phyloP scores from a whole-genome alignment of 2,329 filamentous ascomycete genomes.

The Fusarium compactum region DNA sequence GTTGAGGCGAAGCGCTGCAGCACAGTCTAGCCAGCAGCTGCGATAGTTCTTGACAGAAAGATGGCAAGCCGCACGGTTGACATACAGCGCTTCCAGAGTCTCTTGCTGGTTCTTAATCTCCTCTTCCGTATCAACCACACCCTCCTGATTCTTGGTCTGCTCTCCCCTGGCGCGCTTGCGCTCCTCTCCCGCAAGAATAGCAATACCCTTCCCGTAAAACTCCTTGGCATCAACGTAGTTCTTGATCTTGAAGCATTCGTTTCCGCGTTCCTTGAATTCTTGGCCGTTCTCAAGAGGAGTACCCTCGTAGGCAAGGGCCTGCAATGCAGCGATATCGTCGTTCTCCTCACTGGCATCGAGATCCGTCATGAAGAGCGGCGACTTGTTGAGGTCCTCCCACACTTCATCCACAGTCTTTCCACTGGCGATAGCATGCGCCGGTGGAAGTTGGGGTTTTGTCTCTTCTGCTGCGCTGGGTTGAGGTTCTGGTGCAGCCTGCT shows the following conservation, averaged over 20 bases:
- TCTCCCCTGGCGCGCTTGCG: slow-evolving; percentile 61
- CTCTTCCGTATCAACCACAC: slow-evolving; percentile 60
- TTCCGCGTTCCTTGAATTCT: slow-evolving; percentile 92
- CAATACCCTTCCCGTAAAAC: slow-evolving; percentile 90
- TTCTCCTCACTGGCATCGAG: slow-evolving; percentile 90
- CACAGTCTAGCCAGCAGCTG: slow-evolving; percentile 86
- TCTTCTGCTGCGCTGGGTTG: slow-evolving; percentile 33
- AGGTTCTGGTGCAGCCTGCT: slow-evolving; percentile 12
- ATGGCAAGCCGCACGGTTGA: slow-evolving; percentile 91
- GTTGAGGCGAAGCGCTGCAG: slow-evolving; percentile 81
- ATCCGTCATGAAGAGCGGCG: slow-evolving; percentile 95
- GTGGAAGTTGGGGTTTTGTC: slow-evolving; percentile 60
- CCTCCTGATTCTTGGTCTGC: slow-evolving; percentile 48
- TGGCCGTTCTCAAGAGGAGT: slow-evolving; percentile 83
- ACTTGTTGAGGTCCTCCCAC: slow-evolving; percentile 68
- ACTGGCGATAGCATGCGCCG: slow-evolving; percentile 54
- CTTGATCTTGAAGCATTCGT: slow-evolving; percentile 82
- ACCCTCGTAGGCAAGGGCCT: slow-evolving; percentile 92
- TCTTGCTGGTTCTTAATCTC: slow-evolving; percentile 70
- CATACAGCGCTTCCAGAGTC: slow-evolving; percentile 80
- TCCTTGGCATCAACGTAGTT: slow-evolving; percentile 87
- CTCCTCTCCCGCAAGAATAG: slow-evolving; percentile 75
- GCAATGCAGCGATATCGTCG: slow-evolving; percentile 84
- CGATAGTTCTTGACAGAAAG: slow-evolving; percentile 91
- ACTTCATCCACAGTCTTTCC: slow-evolving; percentile 68